Conservation (phyloP, 1,139 yeast species). For the Pichia sp. region DNA sequence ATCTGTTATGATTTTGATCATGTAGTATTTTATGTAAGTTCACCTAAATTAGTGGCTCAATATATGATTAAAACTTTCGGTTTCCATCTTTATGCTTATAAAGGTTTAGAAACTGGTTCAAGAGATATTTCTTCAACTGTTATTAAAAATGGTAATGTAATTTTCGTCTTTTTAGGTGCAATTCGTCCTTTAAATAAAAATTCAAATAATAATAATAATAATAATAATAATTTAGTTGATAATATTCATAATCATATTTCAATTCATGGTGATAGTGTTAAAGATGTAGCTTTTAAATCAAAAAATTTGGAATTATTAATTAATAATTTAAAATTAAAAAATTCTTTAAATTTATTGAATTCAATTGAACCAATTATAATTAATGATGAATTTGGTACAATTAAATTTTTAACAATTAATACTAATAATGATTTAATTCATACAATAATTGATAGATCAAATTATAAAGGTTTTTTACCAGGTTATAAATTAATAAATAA, state of each 20-base stretch:
- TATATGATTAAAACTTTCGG: constrained; percentile 55
- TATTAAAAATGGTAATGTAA: constrained; percentile 51
- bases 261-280: constrained; percentile 73
- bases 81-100: constrained; percentile 54
- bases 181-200: constrained; percentile 19
- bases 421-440: constrained; percentile 65
- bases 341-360: constrained; percentile 16
- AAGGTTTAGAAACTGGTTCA: constrained; percentile 65
- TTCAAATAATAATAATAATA: constrained; percentile 19
- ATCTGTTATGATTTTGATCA: constrained; percentile 37
- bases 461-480: constrained; percentile 54
- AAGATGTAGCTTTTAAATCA: constrained; percentile 59
- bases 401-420: constrained; percentile 48
- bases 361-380: constrained; percentile 37
- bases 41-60: constrained; percentile 59
- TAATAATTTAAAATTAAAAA: not conserved
- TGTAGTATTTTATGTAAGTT: constrained; percentile 56
- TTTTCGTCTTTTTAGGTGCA: constrained; percentile 43
- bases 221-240: constrained; percentile 28
- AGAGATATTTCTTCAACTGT: constrained; percentile 54
- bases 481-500: constrained; percentile 26
- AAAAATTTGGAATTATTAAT: constrained; percentile 5
- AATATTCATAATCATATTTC: constrained; percentile 42
- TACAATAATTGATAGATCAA: constrained; percentile 48
- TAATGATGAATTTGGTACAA: constrained; percentile 45